Percentiles rank a stretch among this genome's conserved stretches.
phyloP scores from a whole-genome alignment of 2,329 filamentous ascomycete genomes.

The Claviceps fusiformis region DNA sequence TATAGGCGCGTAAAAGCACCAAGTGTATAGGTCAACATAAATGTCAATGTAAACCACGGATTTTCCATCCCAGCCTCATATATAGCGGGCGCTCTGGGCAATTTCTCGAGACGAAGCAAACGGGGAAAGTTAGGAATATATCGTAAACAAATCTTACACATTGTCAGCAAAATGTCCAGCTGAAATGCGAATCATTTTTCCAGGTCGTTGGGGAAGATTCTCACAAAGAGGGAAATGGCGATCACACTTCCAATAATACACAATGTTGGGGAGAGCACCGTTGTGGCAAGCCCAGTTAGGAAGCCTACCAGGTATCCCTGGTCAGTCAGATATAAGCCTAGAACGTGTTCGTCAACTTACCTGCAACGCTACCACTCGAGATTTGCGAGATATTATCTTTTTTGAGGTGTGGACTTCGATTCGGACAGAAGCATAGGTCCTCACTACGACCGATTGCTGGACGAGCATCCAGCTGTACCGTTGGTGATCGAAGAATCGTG shows the following conservation, averaged over 20 bases:
- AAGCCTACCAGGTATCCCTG: slow-evolving; percentile 33
- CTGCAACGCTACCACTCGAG: slow-evolving; percentile 40
- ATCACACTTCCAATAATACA: slow-evolving; percentile 53
- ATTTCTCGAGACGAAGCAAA: slow-evolving; percentile 21
- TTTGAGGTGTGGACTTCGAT: slow-evolving; percentile 8
- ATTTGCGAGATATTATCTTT: slow-evolving; percentile 31
- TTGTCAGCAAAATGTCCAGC: neutral
- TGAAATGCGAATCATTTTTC: neutral
- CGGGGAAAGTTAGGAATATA: slow-evolving; percentile 28
- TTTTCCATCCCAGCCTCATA: slow-evolving; percentile 40
- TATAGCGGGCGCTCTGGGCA: slow-evolving; percentile 24
- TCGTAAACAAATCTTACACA: slow-evolving; percentile 24
- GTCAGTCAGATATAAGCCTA: neutral
- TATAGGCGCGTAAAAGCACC: slow-evolving; percentile 38
- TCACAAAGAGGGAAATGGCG: slow-evolving; percentile 50
- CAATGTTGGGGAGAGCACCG: slow-evolving; percentile 57
- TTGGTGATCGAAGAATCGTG: slow-evolving; percentile 12
- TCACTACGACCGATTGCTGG: neutral
- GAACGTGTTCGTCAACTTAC: slow-evolving; percentile 18
- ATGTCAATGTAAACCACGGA: slow-evolving; percentile 53
- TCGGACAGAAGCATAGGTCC: neutral
- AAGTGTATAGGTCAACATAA: slow-evolving; percentile 59
- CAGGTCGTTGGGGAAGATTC: slow-evolving; percentile 8
- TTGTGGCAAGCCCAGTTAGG: slow-evolving; percentile 48
- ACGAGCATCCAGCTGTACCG: slow-evolving; percentile 18